These are phyloP conservation scores for Russula compacta DNA, from an alignment of 768 basidiomycete genomes.

Conservation along the genomic window DNA sequence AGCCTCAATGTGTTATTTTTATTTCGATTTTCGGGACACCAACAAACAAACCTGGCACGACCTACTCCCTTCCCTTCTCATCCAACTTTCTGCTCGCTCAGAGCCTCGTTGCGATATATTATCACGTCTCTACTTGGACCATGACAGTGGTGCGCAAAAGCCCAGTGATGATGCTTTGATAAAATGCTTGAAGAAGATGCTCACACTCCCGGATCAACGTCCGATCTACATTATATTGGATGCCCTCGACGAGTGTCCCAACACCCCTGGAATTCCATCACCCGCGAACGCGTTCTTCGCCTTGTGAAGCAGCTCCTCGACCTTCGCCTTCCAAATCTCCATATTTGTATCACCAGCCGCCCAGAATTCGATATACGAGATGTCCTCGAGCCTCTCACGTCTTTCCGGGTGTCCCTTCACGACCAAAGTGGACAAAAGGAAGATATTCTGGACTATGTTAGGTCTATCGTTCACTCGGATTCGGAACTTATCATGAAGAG, in stretches of 20 bases:
- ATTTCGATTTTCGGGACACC: not conserved
- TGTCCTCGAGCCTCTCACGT: not conserved
- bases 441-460: not conserved
- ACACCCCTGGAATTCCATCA: not conserved
- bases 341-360: not conserved
- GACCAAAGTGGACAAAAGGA: not conserved
- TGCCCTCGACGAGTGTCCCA: slow-evolving; percentile 1
- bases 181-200: not conserved
- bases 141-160: not conserved
- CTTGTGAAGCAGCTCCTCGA: not conserved
- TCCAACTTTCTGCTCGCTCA: not conserved
- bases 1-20: not conserved
- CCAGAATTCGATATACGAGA: not conserved
- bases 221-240: not conserved
- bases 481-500: not conserved
- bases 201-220: not conserved
- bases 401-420: not conserved
- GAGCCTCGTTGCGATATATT: not conserved
- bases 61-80: not conserved
- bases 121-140: not conserved
- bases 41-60: not conserved
- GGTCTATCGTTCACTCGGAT: not conserved
- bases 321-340: not conserved
- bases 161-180: not conserved
- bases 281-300: not conserved